Conservation (phyloP, 768 basidiomycete genomes). For the Leccinum aurantiacum region DNA sequence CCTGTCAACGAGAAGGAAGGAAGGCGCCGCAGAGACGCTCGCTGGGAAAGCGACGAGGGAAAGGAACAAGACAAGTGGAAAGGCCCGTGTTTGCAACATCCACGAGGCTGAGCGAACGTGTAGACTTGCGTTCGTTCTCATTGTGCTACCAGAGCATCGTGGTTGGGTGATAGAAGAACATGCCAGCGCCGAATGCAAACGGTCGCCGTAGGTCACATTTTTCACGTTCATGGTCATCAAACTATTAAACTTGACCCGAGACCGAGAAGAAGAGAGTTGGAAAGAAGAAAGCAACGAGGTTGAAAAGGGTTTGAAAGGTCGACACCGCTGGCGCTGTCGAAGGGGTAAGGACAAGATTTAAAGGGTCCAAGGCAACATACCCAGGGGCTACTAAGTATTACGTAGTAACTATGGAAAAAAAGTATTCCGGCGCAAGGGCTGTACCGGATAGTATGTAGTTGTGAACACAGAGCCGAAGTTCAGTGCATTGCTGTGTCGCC, state of each 20-base stretch:
- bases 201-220: not conserved
- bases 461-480: not conserved
- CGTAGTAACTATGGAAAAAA: not conserved
- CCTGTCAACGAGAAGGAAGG: not conserved
- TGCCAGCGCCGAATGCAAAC: not conserved
- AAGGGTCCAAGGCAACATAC: not conserved
- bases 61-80: constrained; percentile 2
- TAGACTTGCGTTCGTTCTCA: not conserved
- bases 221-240: constrained; percentile 10
- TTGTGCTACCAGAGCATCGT: constrained; percentile 12
- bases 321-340: constrained; percentile 9
- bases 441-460: not conserved
- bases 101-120: constrained; percentile 5
- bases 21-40: constrained; percentile 13
- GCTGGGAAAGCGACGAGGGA: constrained; percentile 1
- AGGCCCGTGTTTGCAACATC: not conserved
- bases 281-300: not conserved
- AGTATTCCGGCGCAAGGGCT: not conserved
- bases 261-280: not conserved
- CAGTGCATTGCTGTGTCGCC: not conserved
- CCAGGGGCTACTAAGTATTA: too few species aligned
- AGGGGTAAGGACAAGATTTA: not conserved
- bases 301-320: constrained; percentile 8
- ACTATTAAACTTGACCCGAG: not conserved
- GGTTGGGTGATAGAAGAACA: constrained; percentile 1